Conservation (phyloP, 805 yeast genomes). For the Cyberlindnera americana region DNA sequence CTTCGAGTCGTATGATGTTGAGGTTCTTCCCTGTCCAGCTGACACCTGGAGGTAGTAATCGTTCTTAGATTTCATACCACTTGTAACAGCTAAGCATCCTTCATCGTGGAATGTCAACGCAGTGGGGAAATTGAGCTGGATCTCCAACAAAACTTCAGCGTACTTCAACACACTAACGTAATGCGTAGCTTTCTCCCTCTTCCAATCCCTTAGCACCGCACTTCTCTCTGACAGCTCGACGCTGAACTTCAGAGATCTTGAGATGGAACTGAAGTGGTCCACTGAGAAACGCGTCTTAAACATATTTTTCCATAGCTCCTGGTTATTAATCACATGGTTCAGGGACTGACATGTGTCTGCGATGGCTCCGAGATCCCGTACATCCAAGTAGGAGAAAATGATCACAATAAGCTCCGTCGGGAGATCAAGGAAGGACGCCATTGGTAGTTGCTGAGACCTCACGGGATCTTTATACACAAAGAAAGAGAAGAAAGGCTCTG, state of each 20-base stretch:
- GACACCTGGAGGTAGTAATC: conserved; percentile 22
- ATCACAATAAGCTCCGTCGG: conserved; percentile 36
- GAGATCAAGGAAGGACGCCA: conserved; percentile 21
- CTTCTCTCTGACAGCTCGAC: conserved; percentile 33
- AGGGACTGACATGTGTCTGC: conserved; percentile 31
- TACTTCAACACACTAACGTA: neutral
- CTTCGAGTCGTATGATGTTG: conserved; percentile 12
- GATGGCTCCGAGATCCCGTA: conserved; percentile 32
- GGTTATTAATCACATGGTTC: conserved; percentile 32
- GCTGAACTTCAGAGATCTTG: conserved; percentile 33
- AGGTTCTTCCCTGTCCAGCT: conserved; percentile 18
- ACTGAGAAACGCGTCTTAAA: conserved; percentile 30
- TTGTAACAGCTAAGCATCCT: conserved; percentile 16
- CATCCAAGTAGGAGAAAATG: conserved; percentile 35
- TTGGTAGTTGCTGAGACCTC: too few relatives aligned
- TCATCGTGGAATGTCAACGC: conserved; percentile 17
- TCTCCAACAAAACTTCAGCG: conserved; percentile 7
- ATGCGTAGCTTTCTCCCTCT: conserved; percentile 5
- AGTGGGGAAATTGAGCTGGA: conserved; percentile 19
- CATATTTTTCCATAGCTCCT: conserved; percentile 40
- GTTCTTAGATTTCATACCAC: conserved; percentile 15
- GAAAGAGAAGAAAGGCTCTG: too few relatives aligned
- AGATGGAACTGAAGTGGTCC: conserved; percentile 34
- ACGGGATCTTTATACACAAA: too few relatives aligned
- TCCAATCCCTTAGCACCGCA: conserved; percentile 22